Conservation (phyloP, 352 stramenopile species). For the Elongisporangium undulatum region DNA sequence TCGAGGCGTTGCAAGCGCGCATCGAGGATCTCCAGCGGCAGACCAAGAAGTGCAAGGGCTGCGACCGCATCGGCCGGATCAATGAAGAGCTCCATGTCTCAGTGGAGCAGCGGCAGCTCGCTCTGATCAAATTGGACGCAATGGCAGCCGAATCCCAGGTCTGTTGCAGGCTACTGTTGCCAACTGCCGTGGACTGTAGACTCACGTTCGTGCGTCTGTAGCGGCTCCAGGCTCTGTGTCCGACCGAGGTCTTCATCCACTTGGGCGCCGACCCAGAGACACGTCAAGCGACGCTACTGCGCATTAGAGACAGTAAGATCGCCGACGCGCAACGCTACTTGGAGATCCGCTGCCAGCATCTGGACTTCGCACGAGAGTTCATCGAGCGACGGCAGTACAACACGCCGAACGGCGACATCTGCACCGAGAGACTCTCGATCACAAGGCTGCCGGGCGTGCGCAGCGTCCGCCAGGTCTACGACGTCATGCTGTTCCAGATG, state of each 20-base stretch:
- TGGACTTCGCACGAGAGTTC: neutral
- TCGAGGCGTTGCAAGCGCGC: slow-evolving; percentile 22
- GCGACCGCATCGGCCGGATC: neutral
- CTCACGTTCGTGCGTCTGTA: neutral
- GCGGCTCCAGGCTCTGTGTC: slow-evolving; percentile 3
- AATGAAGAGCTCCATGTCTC: neutral
- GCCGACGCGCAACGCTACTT: slow-evolving; percentile 23
- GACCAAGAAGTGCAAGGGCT: neutral
- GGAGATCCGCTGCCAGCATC: neutral
- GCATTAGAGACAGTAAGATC: slow-evolving; percentile 21
- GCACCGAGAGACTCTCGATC: slow-evolving; percentile 18
- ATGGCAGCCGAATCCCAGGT: neutral
- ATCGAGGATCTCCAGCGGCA: slow-evolving; percentile 29
- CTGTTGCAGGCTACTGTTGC: neutral
- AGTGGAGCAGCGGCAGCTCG: neutral
- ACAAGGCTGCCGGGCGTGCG: slow-evolving; percentile 23
- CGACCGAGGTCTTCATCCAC: slow-evolving; percentile 24
- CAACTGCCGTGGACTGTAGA: neutral
- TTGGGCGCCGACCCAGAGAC: slow-evolving; percentile 9
- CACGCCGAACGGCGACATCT: slow-evolving; percentile 20
- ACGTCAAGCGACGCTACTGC: slow-evolving; percentile 13
- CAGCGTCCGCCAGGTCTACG: slow-evolving; percentile 29
- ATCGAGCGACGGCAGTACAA: slow-evolving; percentile 4
- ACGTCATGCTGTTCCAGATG: slow-evolving; percentile 27
- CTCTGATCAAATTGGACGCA: neutral